Base-by-base conservation (phyloP, 352 stramenopile genomes). In the Globisporangium orthogonon region DNA sequence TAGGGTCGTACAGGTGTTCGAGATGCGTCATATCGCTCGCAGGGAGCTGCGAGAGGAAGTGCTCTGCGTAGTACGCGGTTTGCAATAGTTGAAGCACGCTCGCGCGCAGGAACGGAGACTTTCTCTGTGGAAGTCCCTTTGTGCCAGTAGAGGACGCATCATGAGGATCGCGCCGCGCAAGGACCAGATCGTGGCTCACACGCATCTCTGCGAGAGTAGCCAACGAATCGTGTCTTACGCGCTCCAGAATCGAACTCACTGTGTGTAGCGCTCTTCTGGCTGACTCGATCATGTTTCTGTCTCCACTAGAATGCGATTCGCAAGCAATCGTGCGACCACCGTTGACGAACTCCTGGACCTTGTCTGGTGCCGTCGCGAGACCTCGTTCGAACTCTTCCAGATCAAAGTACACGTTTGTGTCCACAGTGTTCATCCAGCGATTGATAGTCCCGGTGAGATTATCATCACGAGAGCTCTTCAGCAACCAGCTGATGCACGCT, bases 81-180 rank as follows among this genome's bases (percentile, higher is more conserved):
- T 79, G 71, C 18, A 79, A 55, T 7, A 79, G 55, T 58, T 79
- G 69, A 2, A 79, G 62, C 43, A 79, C 63, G 2, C 66, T 71
- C 28, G 68, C 71, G 17, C 69, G 71, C 50, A 63, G 64, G 52
- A 71, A 79, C 5, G 49, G 28, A 28, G 10, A 41, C 33, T 53
- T 45, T 43, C 31, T 9, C 10, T 30, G 2, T 18, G 48, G 31
- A 13, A 11, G 18, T 18, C 3, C 15, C 40, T 23, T 23, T 23
- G 17, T 46, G 40, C 13, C 40, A n/a, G 11, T 13, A 45, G 41
- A 18, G 4, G 41, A 11, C 41, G 41, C 23, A 4, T 33, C 30
- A 31, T 33, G 10, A n/a, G 4, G 45, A 18, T 30, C 35, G 30
- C n/a, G 28, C 18, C 14, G 39, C 35, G 35, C 35, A 11, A 41